A percentile compares a stretch with the other conserved stretches of the same genome.
phyloP scores from a whole-genome alignment of 805 yeast genomes.

The Wickerhamiella australiensis region DNA sequence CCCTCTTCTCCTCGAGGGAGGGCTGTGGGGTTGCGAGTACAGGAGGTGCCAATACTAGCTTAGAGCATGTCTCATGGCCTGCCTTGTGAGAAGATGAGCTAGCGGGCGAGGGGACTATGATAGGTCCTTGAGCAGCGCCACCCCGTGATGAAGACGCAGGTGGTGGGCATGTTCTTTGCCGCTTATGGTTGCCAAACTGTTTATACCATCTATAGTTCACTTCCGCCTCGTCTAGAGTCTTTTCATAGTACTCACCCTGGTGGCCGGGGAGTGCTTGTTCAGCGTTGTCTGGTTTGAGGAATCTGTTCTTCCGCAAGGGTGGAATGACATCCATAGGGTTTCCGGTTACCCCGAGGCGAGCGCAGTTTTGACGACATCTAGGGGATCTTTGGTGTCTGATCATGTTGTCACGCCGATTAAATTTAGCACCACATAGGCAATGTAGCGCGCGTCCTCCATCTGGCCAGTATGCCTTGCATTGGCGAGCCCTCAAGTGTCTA shows the following conservation, averaged over 20 bases:
- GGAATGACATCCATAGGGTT: not conserved
- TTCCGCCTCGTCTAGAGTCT: not conserved
- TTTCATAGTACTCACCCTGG: not conserved
- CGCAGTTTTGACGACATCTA: slow-evolving; percentile 1
- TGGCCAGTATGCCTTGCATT: slow-evolving; percentile 3
- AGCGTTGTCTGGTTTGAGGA: not conserved
- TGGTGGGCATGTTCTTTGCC: not conserved
- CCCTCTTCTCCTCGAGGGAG: too few species aligned
- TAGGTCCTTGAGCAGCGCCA: too few species aligned
- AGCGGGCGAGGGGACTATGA: too few species aligned
- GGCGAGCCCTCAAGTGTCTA: slow-evolving; percentile 1
- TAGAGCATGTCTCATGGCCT: not conserved
- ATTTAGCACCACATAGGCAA: slow-evolving; percentile 2
- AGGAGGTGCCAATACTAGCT: not conserved
- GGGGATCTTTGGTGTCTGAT: slow-evolving; percentile 1
- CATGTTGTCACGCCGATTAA: slow-evolving; percentile 4
- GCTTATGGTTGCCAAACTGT: not conserved
- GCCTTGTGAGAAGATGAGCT: not conserved
- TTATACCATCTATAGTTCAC: slow-evolving; percentile 3
- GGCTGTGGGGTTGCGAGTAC: not conserved
- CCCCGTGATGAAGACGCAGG: too few species aligned
- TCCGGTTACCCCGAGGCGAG: slow-evolving; percentile 2
- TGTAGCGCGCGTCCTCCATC: not conserved
- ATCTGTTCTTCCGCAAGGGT: not conserved
- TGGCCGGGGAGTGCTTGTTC: not conserved